Base-by-base conservation (phyloP, 2,329 filamentous ascomycete genomes). In the Aphanocladium album region DNA sequence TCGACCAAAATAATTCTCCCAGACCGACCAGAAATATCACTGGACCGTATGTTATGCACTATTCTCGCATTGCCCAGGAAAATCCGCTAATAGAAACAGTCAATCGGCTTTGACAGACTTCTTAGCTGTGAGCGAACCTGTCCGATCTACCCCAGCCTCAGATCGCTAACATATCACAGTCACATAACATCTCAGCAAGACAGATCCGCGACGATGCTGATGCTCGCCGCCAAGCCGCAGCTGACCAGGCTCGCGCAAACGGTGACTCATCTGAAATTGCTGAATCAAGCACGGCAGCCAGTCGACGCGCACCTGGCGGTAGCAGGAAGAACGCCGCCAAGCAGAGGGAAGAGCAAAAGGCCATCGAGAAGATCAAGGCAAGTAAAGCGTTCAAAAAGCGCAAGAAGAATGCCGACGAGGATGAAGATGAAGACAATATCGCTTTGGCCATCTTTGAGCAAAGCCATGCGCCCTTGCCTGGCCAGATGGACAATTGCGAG, bases 401-500 rank as follows among this genome's bases (percentile, higher is more conserved):
- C 59, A 84, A 82, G 73, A 76, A 72, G 56, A 47, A 67, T 6
- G 65, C 64, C 4, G 66, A 66, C 4, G 72, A 74, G 47, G 73
- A 72, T 0, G 79, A 80, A 11, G 78, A 80, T 4, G 81, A 83
- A 7, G 79, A 83, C 55, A 82, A 81, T 17, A 64, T 83, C 50
- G 79, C 78, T 2, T 72, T 73, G 14, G 76, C 78, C 67, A 73
- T 85, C 19, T 75, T 85, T 68, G 67, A 81, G 55, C 67, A 80
- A 62, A 71, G 70, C 27, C 67, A 74, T 41, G 78, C 78, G 35
- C 87, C 87, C 1, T 72, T 88, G n/a, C 90, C 91, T 1, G 92
- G 91, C 2, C 93, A 98, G 73, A 84, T 93, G 69, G 91, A 90
- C 64, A 93, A 96, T 66, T 98, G 93, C 71, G 91, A 90, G 64